Percentiles rank a stretch among this genome's conserved stretches.
Evolutionary conservation across 306 rosid genomes (phyloP).

Genomic region (Ormosia emarginata): DNA sequence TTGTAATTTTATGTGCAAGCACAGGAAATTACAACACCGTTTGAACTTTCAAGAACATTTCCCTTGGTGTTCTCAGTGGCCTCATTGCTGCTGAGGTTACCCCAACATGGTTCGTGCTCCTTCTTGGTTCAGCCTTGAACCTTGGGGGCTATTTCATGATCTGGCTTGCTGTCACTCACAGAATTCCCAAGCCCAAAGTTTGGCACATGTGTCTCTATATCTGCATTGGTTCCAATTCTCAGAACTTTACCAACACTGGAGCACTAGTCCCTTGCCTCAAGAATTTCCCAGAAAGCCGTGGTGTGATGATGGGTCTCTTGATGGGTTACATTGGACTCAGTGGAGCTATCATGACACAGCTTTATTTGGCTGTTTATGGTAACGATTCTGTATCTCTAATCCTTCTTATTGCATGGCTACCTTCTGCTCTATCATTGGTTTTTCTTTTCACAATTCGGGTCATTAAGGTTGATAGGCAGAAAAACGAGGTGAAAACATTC

Average conservation of each 20-base stretch:
- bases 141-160: conserved; percentile 54
- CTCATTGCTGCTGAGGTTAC: conserved; percentile 51
- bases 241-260: conserved; percentile 51
- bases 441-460: conserved; percentile 40
- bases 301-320: conserved; percentile 46
- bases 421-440: conserved; percentile 37
- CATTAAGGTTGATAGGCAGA: conserved; percentile 18
- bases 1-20: no score
- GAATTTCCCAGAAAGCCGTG: conserved; percentile 45
- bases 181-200: conserved; percentile 35
- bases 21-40: no score
- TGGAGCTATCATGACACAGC: conserved; percentile 49
- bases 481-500: conserved; percentile 37
- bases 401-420: conserved; percentile 55
- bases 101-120: conserved; percentile 55
- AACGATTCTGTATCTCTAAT: conserved; percentile 40
- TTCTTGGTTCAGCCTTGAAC: conserved; percentile 46
- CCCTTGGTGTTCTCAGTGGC: conserved; percentile 40
- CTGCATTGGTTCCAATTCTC: conserved; percentile 47
- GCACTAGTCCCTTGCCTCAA: conserved; percentile 44
- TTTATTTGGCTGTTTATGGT: conserved; percentile 47
- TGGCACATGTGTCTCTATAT: conserved; percentile 63
- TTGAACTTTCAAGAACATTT: conserved; percentile 43
- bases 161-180: conserved; percentile 42
- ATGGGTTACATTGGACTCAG: conserved; percentile 55